These are phyloP conservation scores for Beta vulgaris DNA, from an alignment of 148 eudicot species.

Conservation along the genomic window DNA sequence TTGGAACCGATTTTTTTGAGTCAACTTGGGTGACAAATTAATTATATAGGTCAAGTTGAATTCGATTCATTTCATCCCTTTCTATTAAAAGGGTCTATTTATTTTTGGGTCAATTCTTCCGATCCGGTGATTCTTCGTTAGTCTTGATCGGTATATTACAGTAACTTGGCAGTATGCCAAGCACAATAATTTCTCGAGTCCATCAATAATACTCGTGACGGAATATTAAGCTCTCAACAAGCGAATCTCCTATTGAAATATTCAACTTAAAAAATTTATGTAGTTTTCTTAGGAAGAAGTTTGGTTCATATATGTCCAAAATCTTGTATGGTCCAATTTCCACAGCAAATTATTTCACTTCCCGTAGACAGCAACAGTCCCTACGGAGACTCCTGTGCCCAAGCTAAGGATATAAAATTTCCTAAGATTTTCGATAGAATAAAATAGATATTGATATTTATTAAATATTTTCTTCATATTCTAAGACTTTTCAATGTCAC, in stretches of 20 bases:
- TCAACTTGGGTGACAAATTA: too few species aligned
- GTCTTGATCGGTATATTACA: neutral
- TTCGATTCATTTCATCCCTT: too few species aligned
- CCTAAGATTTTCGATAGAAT: too few species aligned
- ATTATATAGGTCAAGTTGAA: too few species aligned
- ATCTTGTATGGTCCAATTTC: conserved; percentile 21
- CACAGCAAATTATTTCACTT: conserved; percentile 19
- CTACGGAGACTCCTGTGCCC: conserved; percentile 1
- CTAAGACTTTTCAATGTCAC: neutral
- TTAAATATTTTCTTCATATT: too few species aligned
- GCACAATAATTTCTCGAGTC: neutral
- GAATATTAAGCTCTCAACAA: conserved; percentile 5
- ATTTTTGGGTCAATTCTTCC: too few species aligned
- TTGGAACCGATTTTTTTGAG: too few species aligned
- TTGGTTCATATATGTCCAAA: neutral
- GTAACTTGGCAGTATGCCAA: neutral
- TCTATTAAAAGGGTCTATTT: too few species aligned
- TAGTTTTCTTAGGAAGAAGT: neutral
- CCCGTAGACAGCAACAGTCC: conserved; percentile 19
- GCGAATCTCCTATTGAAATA: conserved; percentile 13
- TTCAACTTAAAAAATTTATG: neutral
- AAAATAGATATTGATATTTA: too few species aligned
- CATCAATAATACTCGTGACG: neutral
- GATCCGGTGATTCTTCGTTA: too few species aligned
- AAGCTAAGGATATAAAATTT: neutral